Base-by-base conservation (phyloP, 2,329 filamentous ascomycete species). In the Colletotrichum zoysiae region DNA sequence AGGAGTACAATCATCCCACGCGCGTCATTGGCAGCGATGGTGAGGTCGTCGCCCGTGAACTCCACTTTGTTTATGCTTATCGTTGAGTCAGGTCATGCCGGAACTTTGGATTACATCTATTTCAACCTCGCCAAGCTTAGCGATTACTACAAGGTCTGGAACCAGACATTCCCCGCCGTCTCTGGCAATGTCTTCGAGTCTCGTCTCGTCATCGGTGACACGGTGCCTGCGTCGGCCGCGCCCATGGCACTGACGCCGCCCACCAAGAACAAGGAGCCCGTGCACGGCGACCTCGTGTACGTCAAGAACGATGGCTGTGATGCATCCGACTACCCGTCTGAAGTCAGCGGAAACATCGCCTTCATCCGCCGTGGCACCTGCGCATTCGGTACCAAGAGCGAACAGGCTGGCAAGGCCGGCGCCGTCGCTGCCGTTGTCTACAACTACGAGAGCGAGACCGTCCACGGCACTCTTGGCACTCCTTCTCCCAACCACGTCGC, bases 351-450 rank as follows among this genome's bases (percentile, higher is more conserved):
- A 61, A 89, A 89, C 70, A 91, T 96, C 71, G 93, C 91, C 12
- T 84, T 96, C 48, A 87, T 96, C 74, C 84, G 86, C 40, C 90
- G 93, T 67, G 93, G 93, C 65, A 85, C 82, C 1, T 96, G 93
- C 78, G 75, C 89, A 9, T 96, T 95, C 75, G 92, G 90, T 14
- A 81, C 86, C 71, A 96, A 96, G 83, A 91, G 91, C 1, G 86
- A 86, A 65, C 82, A 88, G 18, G 93, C 93, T 7, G 91, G 90
- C 53, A 85, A 84, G 60, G 92, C 92, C 1, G 92, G 93, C 26
- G 93, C 93, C 6, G 80, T 89, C 4, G 93, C 90, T 1, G 92
- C 91, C 0, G 82, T 96, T 18, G 85, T 96, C 61, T 95, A 93
- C 82, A 94, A 95, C 84, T 92, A 91, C 75, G 89, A 89, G 60